Evolutionary conservation across 108 stramenopile genomes (phyloP).

Genomic region (Cyclotella choctawhatcheeana): DNA sequence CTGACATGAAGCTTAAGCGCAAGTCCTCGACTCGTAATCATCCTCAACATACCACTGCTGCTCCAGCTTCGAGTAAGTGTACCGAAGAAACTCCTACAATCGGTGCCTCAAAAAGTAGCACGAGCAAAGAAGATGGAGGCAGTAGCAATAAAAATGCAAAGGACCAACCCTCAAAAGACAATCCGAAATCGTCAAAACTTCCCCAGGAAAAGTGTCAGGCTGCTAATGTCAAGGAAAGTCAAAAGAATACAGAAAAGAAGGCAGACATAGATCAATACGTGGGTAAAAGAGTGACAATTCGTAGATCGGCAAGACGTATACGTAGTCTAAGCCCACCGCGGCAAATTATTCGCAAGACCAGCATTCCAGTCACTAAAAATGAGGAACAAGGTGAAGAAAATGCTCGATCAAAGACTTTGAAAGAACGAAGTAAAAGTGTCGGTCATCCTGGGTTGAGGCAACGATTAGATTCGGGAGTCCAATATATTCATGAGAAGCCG

Average conservation of each 20-base stretch:
- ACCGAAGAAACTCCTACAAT: background rate
- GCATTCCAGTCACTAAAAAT: background rate
- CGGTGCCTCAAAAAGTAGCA: background rate
- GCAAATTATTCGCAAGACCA: background rate
- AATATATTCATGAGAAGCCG: background rate
- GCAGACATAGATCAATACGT: background rate
- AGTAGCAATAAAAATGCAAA: background rate
- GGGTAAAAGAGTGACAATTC: background rate
- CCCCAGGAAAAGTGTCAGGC: background rate
- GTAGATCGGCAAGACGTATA: background rate
- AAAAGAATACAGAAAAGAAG: background rate
- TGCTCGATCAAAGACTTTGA: background rate
- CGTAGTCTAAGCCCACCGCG: background rate
- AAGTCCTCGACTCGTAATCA: background rate
- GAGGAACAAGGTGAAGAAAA: background rate
- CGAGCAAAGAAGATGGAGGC: background rate
- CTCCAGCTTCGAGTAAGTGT: background rate
- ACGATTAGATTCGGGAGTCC: background rate
- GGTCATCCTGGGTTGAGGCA: background rate
- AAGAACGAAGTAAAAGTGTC: constrained; percentile 2
- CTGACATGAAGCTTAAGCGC: background rate
- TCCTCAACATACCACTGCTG: background rate
- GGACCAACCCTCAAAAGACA: background rate
- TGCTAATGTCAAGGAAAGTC: background rate
- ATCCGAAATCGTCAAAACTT: background rate